These are phyloP conservation scores for Cryptosporidium tyzzeri DNA, from an alignment of 169 alveolate species.

Conservation along the genomic window DNA sequence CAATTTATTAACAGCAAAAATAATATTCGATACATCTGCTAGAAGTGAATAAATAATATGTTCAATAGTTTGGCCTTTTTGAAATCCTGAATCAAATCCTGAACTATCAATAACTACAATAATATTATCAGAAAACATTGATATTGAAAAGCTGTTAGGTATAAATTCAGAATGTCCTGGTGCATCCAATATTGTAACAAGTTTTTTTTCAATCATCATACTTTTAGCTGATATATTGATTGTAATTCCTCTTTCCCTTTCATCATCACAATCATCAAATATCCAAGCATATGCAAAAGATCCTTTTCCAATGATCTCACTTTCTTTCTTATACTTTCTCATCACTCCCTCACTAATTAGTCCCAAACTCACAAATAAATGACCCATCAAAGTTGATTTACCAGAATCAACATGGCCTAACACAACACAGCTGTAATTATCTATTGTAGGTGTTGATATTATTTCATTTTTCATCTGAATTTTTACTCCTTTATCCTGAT, in stretches of 20 bases:
- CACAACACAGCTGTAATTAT: conserved; percentile 85
- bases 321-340: conserved; percentile 84
- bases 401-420: conserved; percentile 97
- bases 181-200: conserved; percentile 92
- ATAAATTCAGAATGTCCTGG: conserved; percentile 96
- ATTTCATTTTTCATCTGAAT: not conserved
- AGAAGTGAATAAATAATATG: conserved; percentile 90
- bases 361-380: conserved; percentile 85
- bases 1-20: conserved; percentile 92
- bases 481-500: not conserved
- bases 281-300: conserved; percentile 88
- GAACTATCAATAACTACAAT: conserved; percentile 81
- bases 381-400: conserved; percentile 94
- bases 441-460: not conserved
- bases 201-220: conserved; percentile 80
- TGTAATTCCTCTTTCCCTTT: conserved; percentile 90
- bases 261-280: conserved; percentile 86
- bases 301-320: conserved; percentile 81
- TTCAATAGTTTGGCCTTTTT: conserved; percentile 92
- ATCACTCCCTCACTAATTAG: conserved; percentile 86
- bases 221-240: conserved; percentile 87
- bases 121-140: conserved; percentile 75
- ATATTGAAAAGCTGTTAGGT: conserved; percentile 92
- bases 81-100: conserved; percentile 92
- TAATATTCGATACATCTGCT: conserved; percentile 88